Conservation (phyloP, 805 yeast species). For the Monosporozyma yasuniensis region DNA sequence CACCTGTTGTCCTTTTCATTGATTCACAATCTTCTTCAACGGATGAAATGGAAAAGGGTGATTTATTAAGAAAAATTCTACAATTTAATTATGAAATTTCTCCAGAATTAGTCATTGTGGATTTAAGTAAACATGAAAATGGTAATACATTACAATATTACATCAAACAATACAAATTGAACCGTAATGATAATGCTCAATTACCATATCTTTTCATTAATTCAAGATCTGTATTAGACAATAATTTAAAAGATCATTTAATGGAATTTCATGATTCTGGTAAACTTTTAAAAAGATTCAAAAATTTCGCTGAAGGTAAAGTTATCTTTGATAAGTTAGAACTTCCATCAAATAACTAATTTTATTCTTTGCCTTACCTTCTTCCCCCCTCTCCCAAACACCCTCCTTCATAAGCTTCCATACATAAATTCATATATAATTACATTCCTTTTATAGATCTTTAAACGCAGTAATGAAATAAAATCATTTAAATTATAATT, state of each 20-base stretch:
- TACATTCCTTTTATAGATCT: not conserved
- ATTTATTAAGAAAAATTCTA: slow-evolving; percentile 49
- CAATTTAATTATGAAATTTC: slow-evolving; percentile 53
- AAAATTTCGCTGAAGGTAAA: slow-evolving; percentile 14
- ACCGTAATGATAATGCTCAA: not conserved
- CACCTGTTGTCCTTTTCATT: slow-evolving; percentile 57
- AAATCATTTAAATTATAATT: too few species aligned
- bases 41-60: slow-evolving; percentile 24
- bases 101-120: slow-evolving; percentile 68
- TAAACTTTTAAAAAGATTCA: slow-evolving; percentile 13
- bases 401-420: too few species aligned
- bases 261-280: slow-evolving; percentile 12
- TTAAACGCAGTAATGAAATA: too few species aligned
- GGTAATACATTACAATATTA: slow-evolving; percentile 66
- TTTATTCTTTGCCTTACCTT: too few species aligned
- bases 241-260: slow-evolving; percentile 8
- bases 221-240: slow-evolving; percentile 14
- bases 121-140: slow-evolving; percentile 66
- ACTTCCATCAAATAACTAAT: slow-evolving; percentile 22
- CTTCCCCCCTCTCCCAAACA: not conserved
- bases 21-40: slow-evolving; percentile 46
- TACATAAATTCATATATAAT: not conserved
- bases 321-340: slow-evolving; percentile 15
- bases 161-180: slow-evolving; percentile 27
- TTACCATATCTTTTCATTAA: slow-evolving; percentile 23